Base-by-base conservation (phyloP, 2,329 filamentous ascomycete genomes). In the Ceratocystis huliohia region DNA sequence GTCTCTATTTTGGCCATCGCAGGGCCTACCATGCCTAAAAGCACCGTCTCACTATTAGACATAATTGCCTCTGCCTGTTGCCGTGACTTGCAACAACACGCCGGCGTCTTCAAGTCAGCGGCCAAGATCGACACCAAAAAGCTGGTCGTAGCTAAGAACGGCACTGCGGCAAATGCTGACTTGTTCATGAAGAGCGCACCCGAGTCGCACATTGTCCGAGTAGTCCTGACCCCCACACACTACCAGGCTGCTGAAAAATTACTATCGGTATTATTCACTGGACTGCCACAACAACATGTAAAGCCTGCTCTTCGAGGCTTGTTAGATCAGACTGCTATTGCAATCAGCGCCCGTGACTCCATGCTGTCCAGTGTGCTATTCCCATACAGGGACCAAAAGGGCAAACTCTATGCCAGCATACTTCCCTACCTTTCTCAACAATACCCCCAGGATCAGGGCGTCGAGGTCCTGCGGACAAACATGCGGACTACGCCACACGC, bases 311-410 rank as follows among this genome's bases (percentile, higher is more conserved):
- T 90, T 22, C 86, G 93, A 64, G 83, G 86, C 10, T 84, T 90
- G 62, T 80, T 96, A 69, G 91, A 96, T 72, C 88, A 89, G 69
- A 89, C 89, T 2, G 88, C 90, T 22, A 87, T 96, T 66, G 77
- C 96, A 25, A 82, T 80, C 4, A 80, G 81, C 68, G 81, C 87
- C 73, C 86, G 85, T 72, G 79, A 86, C 41, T 87, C 88, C 53
- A 89, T 96, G 82, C 73, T 94, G 10, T 85, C 91, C 5, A 93
- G 90, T 73, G 85, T 95, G 13, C 78, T 96, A 68, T 91, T 94
- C 74, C 89, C 91, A 0, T 84, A 86, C 74, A 77, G 84, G 69
- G 79, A 85, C 72, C 78, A 83, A 72, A 81, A 85, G 73, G 82
- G 86, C 53, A 79, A 84, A 69, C 82, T 84, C 64, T 83, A 85